phyloP scores from a whole-genome alignment of 2,329 filamentous ascomycete species.

The Hypoxylon sp. region DNA sequence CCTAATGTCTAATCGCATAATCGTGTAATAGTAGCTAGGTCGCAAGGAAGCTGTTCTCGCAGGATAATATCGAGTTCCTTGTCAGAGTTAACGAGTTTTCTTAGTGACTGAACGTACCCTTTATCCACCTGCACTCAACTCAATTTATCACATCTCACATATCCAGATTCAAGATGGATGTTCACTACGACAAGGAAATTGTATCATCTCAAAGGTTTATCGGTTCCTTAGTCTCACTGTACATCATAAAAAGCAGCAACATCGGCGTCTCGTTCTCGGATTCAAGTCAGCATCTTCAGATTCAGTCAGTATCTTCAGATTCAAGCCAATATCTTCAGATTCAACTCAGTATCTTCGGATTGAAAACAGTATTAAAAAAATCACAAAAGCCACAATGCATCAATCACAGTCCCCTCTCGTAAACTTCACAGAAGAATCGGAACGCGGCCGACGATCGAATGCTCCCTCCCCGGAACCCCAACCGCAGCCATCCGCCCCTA shows the following conservation, averaged over 20 bases:
- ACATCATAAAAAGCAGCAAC: constrained; percentile 1
- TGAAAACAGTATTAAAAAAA: background rate
- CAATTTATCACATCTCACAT: no score
- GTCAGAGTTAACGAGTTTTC: constrained; percentile 6
- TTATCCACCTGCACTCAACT: constrained; percentile 3
- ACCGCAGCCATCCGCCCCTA: constrained; percentile 27
- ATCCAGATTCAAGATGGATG: constrained; percentile 9
- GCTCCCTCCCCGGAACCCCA: constrained; percentile 49
- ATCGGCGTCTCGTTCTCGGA: background rate
- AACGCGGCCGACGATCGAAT: constrained; percentile 41
- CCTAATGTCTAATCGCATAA: constrained; percentile 44
- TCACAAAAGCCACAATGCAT: constrained; percentile 6
- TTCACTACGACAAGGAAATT: constrained; percentile 12
- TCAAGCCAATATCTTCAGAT: no score
- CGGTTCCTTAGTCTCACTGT: background rate
- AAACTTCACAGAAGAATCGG: no score
- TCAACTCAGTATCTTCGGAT: no score
- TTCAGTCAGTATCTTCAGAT: no score
- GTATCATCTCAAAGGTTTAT: background rate
- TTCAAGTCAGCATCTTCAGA: no score
- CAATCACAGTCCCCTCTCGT: background rate
- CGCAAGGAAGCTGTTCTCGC: constrained; percentile 1
- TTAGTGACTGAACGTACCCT: constrained; percentile 2
- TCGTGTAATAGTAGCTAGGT: constrained; percentile 26
- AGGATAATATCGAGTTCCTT: constrained; percentile 2